These are phyloP conservation scores for Nymphaea thermarum DNA, from an alignment of 164 flowering plant genomes.

Conservation along the genomic window DNA sequence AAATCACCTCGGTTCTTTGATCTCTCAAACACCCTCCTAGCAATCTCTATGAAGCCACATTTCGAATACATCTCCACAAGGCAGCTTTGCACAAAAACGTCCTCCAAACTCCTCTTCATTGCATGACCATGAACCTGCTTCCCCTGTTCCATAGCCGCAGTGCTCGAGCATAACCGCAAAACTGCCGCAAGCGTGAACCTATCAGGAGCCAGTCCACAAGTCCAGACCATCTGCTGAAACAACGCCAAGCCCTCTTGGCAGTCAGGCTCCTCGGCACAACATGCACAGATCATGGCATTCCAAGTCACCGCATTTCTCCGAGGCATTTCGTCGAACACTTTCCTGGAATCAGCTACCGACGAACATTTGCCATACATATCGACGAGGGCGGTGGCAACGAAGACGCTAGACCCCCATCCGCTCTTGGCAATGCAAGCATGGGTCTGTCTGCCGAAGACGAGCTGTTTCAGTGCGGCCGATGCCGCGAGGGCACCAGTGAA, in stretches of 20 bases:
- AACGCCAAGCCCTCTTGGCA: slow-evolving; percentile 40
- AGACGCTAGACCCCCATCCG: slow-evolving; percentile 56
- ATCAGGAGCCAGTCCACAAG: slow-evolving; percentile 30
- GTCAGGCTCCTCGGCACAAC: slow-evolving; percentile 38
- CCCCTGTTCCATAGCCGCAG: slow-evolving; percentile 42
- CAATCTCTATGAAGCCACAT: slow-evolving; percentile 47
- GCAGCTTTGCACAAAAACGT: slow-evolving; percentile 45
- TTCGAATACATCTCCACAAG: slow-evolving; percentile 83
- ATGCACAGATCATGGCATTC: slow-evolving; percentile 50
- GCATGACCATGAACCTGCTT: slow-evolving; percentile 37
- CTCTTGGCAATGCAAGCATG: slow-evolving; percentile 37
- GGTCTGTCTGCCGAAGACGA: slow-evolving; percentile 27
- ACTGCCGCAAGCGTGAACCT: slow-evolving; percentile 41
- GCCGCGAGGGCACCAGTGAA: slow-evolving; percentile 43
- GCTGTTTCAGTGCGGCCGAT: slow-evolving; percentile 17
- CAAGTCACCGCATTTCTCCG: slow-evolving; percentile 54
- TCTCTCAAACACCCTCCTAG: slow-evolving; percentile 33
- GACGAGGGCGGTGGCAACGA: slow-evolving; percentile 51
- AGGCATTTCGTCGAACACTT: slow-evolving; percentile 70
- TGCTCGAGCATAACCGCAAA: slow-evolving; percentile 39
- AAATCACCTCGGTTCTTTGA: slow-evolving; percentile 32
- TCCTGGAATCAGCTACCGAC: slow-evolving; percentile 23
- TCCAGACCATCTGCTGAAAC: slow-evolving; percentile 22
- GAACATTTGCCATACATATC: slow-evolving; percentile 35
- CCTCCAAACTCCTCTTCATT: slow-evolving; percentile 21